Conservation (phyloP, 371 early-diverging fungal species). For the Mortierella sp. region DNA sequence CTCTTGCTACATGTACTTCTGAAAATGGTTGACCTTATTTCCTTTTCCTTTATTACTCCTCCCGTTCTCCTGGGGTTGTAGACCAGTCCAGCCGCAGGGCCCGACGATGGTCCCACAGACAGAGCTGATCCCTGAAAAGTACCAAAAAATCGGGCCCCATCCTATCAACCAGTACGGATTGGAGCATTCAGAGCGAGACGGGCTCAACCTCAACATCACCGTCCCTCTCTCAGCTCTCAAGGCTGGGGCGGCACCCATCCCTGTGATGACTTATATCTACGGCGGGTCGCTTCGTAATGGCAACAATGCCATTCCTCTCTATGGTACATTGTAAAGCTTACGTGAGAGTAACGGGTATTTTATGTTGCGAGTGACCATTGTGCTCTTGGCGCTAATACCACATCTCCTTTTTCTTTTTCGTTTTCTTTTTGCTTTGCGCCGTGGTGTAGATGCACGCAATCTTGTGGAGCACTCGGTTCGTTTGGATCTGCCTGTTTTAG, state of each 20-base stretch:
- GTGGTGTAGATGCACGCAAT: constrained; percentile 23
- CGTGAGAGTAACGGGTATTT: not conserved
- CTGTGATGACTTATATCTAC: constrained; percentile 46
- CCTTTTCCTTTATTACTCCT: too few species aligned
- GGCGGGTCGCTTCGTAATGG: constrained; percentile 41
- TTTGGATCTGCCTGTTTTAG: constrained; percentile 25
- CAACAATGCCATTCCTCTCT: constrained; percentile 20
- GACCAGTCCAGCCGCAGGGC: constrained; percentile 21
- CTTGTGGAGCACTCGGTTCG: constrained; percentile 30
- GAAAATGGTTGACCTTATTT: not conserved
- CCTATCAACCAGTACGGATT: constrained; percentile 18
- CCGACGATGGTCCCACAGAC: constrained; percentile 1
- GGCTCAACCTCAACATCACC: constrained; percentile 54
- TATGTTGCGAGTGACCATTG: too few species aligned
- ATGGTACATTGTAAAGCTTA: constrained; percentile 13
- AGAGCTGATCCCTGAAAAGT: not conserved
- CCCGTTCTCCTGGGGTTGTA: not conserved
- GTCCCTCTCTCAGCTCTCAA: constrained; percentile 38
- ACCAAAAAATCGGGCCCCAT: constrained; percentile 1
- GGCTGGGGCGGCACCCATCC: constrained; percentile 6
- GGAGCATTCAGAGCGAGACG: constrained; percentile 23
- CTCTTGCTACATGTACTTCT: not conserved
- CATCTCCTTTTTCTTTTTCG: not conserved
- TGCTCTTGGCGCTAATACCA: not conserved
- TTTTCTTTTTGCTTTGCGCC: not conserved